Evolutionary conservation across 148 eudicot genomes (phyloP), one percentile per base, ranked within the genome.

Genomic region (Chenopodium suecicum): DNA sequence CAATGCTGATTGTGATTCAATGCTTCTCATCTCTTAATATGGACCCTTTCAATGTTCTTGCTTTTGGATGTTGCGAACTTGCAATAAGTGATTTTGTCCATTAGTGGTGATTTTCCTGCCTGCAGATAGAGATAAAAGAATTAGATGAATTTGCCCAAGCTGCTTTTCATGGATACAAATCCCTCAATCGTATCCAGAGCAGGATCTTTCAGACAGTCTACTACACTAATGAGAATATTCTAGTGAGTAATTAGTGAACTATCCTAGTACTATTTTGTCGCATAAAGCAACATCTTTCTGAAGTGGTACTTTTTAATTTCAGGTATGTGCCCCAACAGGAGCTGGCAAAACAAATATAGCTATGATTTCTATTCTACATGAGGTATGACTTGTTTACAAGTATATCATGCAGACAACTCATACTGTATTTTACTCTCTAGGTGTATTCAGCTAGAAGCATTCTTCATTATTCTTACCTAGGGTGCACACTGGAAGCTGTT

Each of bases 311-410:
- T 80, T 70, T 29, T 86, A 20, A 62, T 86, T 85, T 75, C 87
- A 95, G 98, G 97, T 95, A 50, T 95, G 99, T 87, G 99, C 99
- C 17, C 99, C 99, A 74, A 95, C 99, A 29, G 99, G 99, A 81
- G 99, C 99, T 85, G 99, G 99, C 14, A 95, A 95, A 89, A 95
- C 99, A 78, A 95, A 95, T 79, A 95, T 93, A 73, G 99, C 99
- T 77, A 93, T 95, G 98, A 87, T 95, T 88, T 86, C 99, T 82
- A 89, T 95, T 85, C 87, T 95, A 72, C 98, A 95, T 80, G 99
- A 95, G 98, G 97, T 93, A 84, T 81, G 80, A 66, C 64, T 75
- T 67, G 3, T 25, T 62, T 7, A 31, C 23, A 29, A 27, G 19
- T 67, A 62, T 5, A 8, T 48, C 31, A 47, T 41, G 37, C 56